These are phyloP conservation scores for Linaria vulgaris DNA, from an alignment of 257 asterid genomes.

Conservation along the genomic window DNA sequence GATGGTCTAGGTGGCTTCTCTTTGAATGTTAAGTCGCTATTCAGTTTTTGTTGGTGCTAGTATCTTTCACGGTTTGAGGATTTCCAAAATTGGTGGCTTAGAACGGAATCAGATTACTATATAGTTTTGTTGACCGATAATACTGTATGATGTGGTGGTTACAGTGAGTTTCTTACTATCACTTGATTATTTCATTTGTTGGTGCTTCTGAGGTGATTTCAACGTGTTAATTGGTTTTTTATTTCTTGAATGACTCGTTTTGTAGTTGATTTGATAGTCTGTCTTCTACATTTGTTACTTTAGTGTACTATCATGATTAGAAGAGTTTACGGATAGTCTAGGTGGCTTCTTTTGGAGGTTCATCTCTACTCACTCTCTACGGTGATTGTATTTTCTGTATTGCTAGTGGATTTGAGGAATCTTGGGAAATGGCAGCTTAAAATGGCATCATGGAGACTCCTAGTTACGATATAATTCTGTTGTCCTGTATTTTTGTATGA, in stretches of 20 bases:
- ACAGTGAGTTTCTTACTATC: not conserved
- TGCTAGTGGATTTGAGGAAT: not conserved
- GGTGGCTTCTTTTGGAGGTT: not conserved
- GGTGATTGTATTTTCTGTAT: not conserved
- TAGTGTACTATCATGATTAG: too few relatives aligned
- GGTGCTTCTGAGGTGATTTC: not conserved
- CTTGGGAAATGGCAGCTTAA: not conserved
- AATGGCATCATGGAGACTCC: not conserved
- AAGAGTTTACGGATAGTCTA: not conserved
- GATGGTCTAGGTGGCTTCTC: not conserved
- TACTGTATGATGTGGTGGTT: not conserved
- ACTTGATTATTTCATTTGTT: not conserved
- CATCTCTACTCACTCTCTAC: too few relatives aligned
- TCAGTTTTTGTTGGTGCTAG: conserved; percentile 4
- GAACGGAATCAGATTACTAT: not conserved
- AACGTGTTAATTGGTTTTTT: too few relatives aligned
- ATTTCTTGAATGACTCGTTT: not conserved
- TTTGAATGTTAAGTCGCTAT: not conserved
- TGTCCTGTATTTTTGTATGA: not conserved
- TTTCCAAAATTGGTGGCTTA: not conserved
- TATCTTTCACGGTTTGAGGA: not conserved
- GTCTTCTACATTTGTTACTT: too few relatives aligned
- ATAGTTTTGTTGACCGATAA: not conserved
- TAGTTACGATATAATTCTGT: not conserved
- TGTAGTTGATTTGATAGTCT: not conserved